These are phyloP conservation scores for Hexamita inflata DNA, from an alignment of 208 protist genomes.

Conservation along the genomic window DNA sequence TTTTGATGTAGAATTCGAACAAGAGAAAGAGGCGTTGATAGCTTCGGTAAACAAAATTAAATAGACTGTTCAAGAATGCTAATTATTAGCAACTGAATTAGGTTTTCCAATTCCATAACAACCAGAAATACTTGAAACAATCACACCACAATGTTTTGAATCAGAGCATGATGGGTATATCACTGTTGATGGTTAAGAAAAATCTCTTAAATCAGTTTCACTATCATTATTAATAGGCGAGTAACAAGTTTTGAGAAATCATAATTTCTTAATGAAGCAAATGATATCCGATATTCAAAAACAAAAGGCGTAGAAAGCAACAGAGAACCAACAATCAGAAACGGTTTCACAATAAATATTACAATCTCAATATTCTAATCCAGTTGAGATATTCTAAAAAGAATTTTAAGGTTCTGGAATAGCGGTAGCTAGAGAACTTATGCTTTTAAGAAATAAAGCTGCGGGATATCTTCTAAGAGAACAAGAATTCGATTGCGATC, in stretches of 20 bases:
- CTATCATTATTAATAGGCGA: neutral
- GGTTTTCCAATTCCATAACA: neutral
- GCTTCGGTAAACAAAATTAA: neutral
- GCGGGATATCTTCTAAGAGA: neutral
- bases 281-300: neutral
- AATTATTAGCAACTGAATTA: neutral
- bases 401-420: constrained; percentile 21
- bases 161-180: neutral
- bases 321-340: neutral
- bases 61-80: neutral
- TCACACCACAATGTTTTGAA: neutral
- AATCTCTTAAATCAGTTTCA: neutral
- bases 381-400: neutral
- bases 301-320: neutral
- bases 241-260: neutral
- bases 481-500: neutral
- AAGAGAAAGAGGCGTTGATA: neutral
- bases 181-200: neutral
- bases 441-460: neutral
- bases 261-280: neutral
- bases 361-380: neutral
- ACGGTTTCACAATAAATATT: neutral
- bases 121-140: neutral
- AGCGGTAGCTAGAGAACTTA: neutral
- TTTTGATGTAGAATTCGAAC: neutral